Evolutionary conservation across 1,284 basidiomycete species (phyloP), one percentile per base, ranked within the genome.

Genomic region (Cutaneotrichosporon mucoides): DNA sequence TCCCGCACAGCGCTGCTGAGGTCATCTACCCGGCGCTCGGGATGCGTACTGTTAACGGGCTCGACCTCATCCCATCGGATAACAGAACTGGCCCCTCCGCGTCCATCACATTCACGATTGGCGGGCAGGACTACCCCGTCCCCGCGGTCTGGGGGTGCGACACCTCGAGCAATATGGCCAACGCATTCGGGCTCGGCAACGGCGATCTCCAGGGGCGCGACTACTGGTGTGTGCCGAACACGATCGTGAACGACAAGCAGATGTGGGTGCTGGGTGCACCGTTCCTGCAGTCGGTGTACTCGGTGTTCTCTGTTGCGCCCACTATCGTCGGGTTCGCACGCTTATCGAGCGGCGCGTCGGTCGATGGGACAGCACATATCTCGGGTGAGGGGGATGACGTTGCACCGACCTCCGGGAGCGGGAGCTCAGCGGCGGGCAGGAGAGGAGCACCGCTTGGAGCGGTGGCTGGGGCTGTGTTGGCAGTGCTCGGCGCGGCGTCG

Each of bases 241-340:
- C 41, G 49, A 38, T 41, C 2, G 12, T 51, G 11, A 51, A 51
- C 49, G 11, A 38, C 3, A 16, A 41, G 37, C 37, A 40, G 37
- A 41, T 41, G 15, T 53, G 51, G 51, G 34, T 36, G 12, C 34
- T 53, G 10, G 51, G 51, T 12, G 41, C 42, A 5, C 51, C 51
- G 13, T 53, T 53, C 41, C 42, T 53, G 12, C 51, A 53, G 34
- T 43, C 51, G 2, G 51, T 53, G 6, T 53, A 53, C 51, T 41
- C 51, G 33, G 51, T 53, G 6, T 53, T 41, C 11, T 38, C 40
- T 12, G 38, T 11, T 10, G 11, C 16, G 16, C 49, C 49, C 4
- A 37, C 49, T 9, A n/a, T 15, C 10, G 38, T 51, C 5, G 49
- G 49, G 4, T 51, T 51, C 33, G 49, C 49, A 13, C 8, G 15